These are phyloP conservation scores for Mycena vulgaris DNA, from an alignment of 768 basidiomycete species.

Conservation along the genomic window DNA sequence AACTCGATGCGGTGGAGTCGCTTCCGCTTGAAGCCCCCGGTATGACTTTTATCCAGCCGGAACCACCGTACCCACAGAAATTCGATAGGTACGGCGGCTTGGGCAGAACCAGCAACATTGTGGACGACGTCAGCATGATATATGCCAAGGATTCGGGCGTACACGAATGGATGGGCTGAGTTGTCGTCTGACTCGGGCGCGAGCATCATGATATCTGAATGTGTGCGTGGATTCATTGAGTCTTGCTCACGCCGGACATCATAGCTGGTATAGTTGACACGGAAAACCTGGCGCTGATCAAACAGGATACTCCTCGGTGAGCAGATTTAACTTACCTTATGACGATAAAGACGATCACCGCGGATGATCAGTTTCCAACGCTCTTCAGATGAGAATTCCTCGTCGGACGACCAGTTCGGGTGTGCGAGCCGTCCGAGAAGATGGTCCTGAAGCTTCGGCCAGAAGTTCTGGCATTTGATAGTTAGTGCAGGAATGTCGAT, in stretches of 20 bases:
- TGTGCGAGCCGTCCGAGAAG: constrained; percentile 45
- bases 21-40: not conserved
- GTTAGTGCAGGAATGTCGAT: not conserved
- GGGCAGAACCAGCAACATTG: not conserved
- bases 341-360: constrained; percentile 46
- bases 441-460: constrained; percentile 46
- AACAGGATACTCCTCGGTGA: no score
- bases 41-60: not conserved
- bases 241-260: not conserved
- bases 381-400: constrained; percentile 34
- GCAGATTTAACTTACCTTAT: constrained; percentile 25
- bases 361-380: constrained; percentile 32
- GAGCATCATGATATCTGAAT: not conserved
- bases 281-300: not conserved
- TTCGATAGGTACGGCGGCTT: not conserved
- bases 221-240: not conserved
- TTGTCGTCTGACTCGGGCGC: not conserved
- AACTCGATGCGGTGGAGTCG: not conserved
- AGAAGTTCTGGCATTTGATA: constrained; percentile 41
- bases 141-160: not conserved
- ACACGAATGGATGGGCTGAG: not conserved
- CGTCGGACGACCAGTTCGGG: constrained; percentile 35
- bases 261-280: constrained; percentile 2
- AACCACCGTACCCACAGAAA: constrained; percentile 21
- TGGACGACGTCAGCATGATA: constrained; percentile 7